A percentile compares a stretch with the other conserved stretches of the same genome.
These are phyloP conservation scores for Lactifluus piperatus DNA, from an alignment of 768 basidiomycete species.

Conservation along the genomic window DNA sequence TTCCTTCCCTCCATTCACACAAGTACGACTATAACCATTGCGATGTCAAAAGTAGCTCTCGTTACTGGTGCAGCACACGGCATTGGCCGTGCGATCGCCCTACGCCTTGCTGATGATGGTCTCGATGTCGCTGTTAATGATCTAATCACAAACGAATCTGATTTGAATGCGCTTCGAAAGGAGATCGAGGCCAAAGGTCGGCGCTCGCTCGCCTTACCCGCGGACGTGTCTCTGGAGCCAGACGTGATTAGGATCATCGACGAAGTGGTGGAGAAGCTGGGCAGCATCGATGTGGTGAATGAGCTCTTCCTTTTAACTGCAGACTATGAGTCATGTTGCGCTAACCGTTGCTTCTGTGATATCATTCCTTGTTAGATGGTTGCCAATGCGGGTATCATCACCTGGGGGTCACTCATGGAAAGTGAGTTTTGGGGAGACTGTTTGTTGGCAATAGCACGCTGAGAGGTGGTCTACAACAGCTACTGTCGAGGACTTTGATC, in stretches of 20 bases:
- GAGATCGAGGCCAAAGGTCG: conserved; percentile 11
- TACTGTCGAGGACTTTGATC: conserved; percentile 3
- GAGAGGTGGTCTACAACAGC: not conserved
- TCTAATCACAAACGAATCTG: not conserved
- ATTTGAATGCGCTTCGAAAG: not conserved
- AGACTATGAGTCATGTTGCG: not conserved
- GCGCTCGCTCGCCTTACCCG: conserved; percentile 3
- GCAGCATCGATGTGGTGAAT: conserved; percentile 15
- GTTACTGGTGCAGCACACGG: conserved; percentile 22
- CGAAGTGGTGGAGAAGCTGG: conserved; percentile 6
- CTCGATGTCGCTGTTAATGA: conserved; percentile 20
- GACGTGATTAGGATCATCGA: conserved; percentile 3
- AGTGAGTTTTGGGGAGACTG: not conserved
- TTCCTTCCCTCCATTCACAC: not conserved
- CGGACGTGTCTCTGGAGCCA: conserved; percentile 11
- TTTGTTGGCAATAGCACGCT: not conserved
- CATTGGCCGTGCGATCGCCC: conserved; percentile 21
- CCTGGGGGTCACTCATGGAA: not conserved
- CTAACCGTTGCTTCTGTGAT: not conserved
- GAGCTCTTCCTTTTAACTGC: not conserved
- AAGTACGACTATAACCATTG: not conserved
- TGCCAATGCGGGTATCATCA: conserved; percentile 14
- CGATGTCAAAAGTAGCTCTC: conserved; percentile 18
- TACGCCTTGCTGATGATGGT: conserved; percentile 22
- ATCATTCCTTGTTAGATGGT: no score